Conservation (phyloP, 2,329 filamentous ascomycete genomes). For the Colletotrichum paranaense region DNA sequence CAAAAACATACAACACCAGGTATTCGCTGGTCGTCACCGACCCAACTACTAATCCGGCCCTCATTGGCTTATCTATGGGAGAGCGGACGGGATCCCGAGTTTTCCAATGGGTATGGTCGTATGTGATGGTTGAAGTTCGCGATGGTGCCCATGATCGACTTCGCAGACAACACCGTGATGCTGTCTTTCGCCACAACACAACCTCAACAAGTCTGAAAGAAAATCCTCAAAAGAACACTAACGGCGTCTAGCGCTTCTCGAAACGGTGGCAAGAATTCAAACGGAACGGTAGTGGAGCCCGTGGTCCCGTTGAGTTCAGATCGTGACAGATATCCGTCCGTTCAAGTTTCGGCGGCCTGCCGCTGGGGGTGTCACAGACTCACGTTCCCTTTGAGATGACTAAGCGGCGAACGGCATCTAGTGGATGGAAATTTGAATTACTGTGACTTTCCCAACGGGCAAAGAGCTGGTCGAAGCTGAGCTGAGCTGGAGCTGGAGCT, state of each 20-base stretch:
- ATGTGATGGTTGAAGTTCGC: rapidly evolving
- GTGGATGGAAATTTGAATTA: not conserved
- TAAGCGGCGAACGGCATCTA: conserved; percentile 1
- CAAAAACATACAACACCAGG: conserved; percentile 10
- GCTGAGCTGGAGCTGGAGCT: not conserved
- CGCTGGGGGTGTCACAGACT: not conserved
- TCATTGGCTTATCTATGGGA: conserved; percentile 6
- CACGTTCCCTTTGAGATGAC: not conserved
- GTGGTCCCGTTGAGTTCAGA: not conserved
- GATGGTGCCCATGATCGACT: rapidly evolving
- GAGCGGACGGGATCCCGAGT: conserved; percentile 7
- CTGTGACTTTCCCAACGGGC: not conserved
- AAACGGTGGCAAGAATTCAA: not conserved
- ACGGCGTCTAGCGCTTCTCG: not conserved
- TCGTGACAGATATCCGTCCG: not conserved
- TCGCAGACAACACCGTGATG: no score
- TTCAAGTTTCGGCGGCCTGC: not conserved
- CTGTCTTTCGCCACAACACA: not conserved
- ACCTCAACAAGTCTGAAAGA: not conserved
- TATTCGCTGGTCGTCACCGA: conserved; percentile 15
- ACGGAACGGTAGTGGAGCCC: not conserved
- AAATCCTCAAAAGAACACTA: not conserved
- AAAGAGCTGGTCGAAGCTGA: not conserved
- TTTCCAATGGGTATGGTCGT: conserved; percentile 14
- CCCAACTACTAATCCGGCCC: conserved; percentile 11